phyloP scores from a whole-genome alignment of 2,329 filamentous ascomycete species.

The Colletotrichum godetiae region DNA sequence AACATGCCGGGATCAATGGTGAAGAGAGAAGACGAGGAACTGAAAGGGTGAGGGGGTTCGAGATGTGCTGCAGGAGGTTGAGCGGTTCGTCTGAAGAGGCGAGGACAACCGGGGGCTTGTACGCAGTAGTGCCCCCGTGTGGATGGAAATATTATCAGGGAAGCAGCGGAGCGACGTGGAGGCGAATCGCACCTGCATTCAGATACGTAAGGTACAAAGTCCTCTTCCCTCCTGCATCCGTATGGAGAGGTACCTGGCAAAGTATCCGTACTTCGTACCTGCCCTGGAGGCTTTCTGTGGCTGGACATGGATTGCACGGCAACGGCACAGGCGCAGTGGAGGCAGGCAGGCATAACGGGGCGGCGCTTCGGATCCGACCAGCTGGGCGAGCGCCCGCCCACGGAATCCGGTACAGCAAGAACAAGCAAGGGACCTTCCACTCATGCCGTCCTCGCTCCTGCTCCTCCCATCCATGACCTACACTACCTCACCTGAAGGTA shows the following conservation, averaged over 20 bases:
- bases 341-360: neutral
- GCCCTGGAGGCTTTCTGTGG: neutral
- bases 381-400: neutral
- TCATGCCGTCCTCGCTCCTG: neutral
- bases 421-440: neutral
- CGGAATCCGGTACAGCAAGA: neutral
- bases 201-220: too few relatives aligned
- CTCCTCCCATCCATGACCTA: neutral
- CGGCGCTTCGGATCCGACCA: slow-evolving; percentile 20
- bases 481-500: neutral
- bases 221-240: too few relatives aligned
- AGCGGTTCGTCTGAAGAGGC: slow-evolving; percentile 14
- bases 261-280: neutral
- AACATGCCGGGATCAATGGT: slow-evolving; percentile 16
- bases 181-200: neutral
- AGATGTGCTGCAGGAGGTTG: slow-evolving; percentile 5
- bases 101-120: neutral
- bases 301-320: neutral
- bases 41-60: neutral
- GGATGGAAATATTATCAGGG: slow-evolving; percentile 1
- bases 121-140: neutral
- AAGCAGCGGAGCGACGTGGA: neutral
- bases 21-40: neutral
- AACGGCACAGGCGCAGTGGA: neutral
- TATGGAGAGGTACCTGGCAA: too few relatives aligned